Evolutionary conservation across 2,329 filamentous ascomycete genomes (phyloP).

Genomic region (Biscogniauxia mediterranea): DNA sequence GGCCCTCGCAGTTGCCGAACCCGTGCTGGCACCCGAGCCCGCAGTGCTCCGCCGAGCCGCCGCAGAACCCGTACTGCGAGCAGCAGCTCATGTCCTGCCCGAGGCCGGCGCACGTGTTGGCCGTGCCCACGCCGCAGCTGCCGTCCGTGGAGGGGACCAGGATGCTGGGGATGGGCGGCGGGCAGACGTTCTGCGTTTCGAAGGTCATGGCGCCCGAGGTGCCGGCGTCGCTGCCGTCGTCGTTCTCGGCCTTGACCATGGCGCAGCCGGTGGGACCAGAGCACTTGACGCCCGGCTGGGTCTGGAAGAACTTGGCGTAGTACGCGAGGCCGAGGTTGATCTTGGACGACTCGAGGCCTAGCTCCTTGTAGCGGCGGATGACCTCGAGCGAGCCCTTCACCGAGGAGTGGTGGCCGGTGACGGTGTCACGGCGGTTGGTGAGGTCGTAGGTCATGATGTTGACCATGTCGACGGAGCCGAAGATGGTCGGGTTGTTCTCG

Average conservation of each 20-base stretch:
- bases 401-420: conserved; percentile 62
- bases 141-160: conserved; percentile 29
- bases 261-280: conserved; percentile 48
- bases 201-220: conserved; percentile 59
- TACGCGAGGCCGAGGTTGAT: conserved; percentile 63
- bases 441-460: conserved; percentile 72
- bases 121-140: conserved; percentile 32
- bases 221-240: conserved; percentile 54
- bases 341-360: conserved; percentile 48
- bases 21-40: conserved; percentile 14
- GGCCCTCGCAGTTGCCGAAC: conserved; percentile 13
- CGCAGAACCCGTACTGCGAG: conserved; percentile 28
- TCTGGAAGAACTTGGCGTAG: conserved; percentile 63
- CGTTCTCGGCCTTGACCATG: conserved; percentile 55
- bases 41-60: conserved; percentile 29
- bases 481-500: conserved; percentile 55
- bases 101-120: conserved; percentile 29
- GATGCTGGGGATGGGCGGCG: conserved; percentile 19
- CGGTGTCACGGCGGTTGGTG: conserved; percentile 64
- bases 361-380: conserved; percentile 56
- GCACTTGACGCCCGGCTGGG: conserved; percentile 41
- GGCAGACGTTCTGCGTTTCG: conserved; percentile 32
- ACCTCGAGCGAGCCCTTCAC: conserved; percentile 50
- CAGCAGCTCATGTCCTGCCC: conserved; percentile 3
- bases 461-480: conserved; percentile 59